Percentiles rank a stretch among this genome's conserved stretches.
Evolutionary conservation across 805 yeast genomes (phyloP).

Genomic region (Ogataea naganishii): DNA sequence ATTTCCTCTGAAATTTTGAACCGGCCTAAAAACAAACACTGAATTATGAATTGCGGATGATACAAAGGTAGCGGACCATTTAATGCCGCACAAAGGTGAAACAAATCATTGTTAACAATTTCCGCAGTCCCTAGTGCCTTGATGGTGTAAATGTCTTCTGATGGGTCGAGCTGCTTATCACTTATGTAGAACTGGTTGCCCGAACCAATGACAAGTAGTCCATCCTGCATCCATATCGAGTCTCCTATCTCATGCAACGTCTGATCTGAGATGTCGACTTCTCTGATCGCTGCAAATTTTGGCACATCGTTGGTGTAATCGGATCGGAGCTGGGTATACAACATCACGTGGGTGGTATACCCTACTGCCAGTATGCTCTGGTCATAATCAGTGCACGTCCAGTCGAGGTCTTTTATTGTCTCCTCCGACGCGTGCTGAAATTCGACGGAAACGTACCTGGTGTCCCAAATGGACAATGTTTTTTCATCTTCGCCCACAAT

Average conservation of each 20-base stretch:
- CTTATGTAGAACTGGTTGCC: constrained; percentile 86
- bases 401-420: constrained; percentile 65
- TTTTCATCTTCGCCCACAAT: constrained; percentile 48
- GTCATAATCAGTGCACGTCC: constrained; percentile 65
- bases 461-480: constrained; percentile 72
- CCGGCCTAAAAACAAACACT: constrained; percentile 58
- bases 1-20: constrained; percentile 46
- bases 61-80: constrained; percentile 88
- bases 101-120: constrained; percentile 46
- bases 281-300: constrained; percentile 67
- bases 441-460: constrained; percentile 57
- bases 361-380: constrained; percentile 80
- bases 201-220: constrained; percentile 71
- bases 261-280: constrained; percentile 58
- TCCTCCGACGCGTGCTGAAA: constrained; percentile 28
- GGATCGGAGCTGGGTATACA: constrained; percentile 77
- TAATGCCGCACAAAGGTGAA: constrained; percentile 64
- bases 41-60: constrained; percentile 84
- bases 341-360: constrained; percentile 48
- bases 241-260: constrained; percentile 85
- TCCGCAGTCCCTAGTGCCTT: constrained; percentile 51
- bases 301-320: constrained; percentile 82
- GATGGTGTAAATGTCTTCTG: constrained; percentile 38
- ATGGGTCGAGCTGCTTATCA: constrained; percentile 55
- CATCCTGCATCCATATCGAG: constrained; percentile 77